Evolutionary conservation across 352 stramenopile genomes (phyloP).

Genomic region (Thalassiosira hispida): DNA sequence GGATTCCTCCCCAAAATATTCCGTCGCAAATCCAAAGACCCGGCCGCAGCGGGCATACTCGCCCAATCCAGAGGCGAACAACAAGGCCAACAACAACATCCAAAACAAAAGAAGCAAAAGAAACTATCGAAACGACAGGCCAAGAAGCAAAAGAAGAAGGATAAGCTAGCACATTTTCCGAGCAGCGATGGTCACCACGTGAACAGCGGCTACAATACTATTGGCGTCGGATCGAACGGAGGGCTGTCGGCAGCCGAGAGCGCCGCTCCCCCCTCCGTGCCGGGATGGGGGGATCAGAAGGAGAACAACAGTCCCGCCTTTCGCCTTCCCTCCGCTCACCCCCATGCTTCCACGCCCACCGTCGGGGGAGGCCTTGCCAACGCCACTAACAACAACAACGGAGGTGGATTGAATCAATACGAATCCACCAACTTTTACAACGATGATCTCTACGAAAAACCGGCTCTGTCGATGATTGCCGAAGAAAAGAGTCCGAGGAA

Average conservation of each 20-base stretch:
- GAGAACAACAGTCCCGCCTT: not conserved
- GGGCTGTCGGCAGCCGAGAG: not conserved
- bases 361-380: too few species aligned
- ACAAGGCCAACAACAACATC: not conserved
- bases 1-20: conserved; percentile 51
- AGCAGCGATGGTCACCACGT: not conserved
- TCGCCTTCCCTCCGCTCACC: not conserved
- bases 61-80: conserved; percentile 3
- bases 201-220: not conserved
- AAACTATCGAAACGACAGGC: conserved; percentile 28
- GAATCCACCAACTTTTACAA: not conserved
- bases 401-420: not conserved
- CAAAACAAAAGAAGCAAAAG: conserved; percentile 26
- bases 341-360: not conserved
- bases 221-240: not conserved
- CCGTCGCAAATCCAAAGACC: conserved; percentile 36
- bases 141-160: conserved; percentile 56
- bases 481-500: conserved; percentile 14
- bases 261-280: not conserved
- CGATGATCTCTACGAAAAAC: conserved; percentile 11
- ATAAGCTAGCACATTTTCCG: conserved; percentile 47
- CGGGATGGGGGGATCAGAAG: conserved; percentile 13
- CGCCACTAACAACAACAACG: not conserved
- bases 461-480: conserved; percentile 16
- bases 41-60: conserved; percentile 20